Base-by-base conservation (phyloP, 345 rosid species). In the Euphorbia peplus region DNA sequence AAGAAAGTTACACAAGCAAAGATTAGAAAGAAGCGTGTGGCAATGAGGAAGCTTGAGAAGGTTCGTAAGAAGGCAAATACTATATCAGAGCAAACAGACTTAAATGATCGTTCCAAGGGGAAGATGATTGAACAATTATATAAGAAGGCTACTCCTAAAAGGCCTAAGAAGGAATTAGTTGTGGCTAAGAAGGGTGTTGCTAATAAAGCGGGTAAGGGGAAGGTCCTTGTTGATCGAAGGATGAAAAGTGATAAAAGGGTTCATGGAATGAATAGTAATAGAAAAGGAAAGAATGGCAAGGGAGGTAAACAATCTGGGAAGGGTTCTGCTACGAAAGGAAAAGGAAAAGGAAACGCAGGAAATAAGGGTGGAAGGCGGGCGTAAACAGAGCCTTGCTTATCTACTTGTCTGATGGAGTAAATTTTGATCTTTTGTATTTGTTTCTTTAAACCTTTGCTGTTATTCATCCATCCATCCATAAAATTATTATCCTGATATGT, bases 1-100 rank as follows among this genome's bases (percentile, higher is more conserved):
- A 95, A 95, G 92, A 95, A 95, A 69, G 98, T 95, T 67, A 96
- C 90, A 0, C 82, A 95, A 78, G 99, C 99, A 65, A 95, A 95
- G 74, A 96, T 93, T 28, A 66, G 97, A 68, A 91, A 91, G 92
- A 95, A 91, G 81, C 80, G 88, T 50, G 79, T 81, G 11, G 88
- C 90, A 8, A 69, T 70, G 82, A 87, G 82, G 78, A 95, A 84
- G 71, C 81, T 91, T 1, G 99, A 95, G 78, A 95, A 90, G 80
- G 86, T 90, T 26, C 87, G 89, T 26, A 92, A 90, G 88, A 91
- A 91, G 84, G 99, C 98, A 21, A 95, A 95, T 66, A 65, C 79
- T 4, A 88, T 91, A 63, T 81, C 95, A 8, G 95, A 90, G 53
- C 96, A 87, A 71, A 18, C 88, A 1, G 99, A 95, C 44, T 87